phyloP scores from a whole-genome alignment of 805 yeast species.

The Saccharomycopsis lassenensis region DNA sequence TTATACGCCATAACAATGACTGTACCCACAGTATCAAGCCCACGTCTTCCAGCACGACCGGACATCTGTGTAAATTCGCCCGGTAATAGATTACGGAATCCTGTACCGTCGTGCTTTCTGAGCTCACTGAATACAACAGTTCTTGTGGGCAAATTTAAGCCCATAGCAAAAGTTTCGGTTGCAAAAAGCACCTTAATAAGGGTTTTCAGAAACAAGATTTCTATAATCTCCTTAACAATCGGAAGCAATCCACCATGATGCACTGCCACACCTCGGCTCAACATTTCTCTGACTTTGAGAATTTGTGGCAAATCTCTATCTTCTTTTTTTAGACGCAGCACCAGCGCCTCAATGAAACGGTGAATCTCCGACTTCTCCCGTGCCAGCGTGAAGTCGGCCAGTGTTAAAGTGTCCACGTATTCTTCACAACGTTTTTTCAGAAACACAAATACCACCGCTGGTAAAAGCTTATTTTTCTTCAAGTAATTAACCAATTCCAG shows the following conservation, averaged over 20 bases:
- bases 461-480: constrained; percentile 59
- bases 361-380: constrained; percentile 84
- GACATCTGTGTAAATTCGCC: constrained; percentile 99
- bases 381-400: constrained; percentile 72
- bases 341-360: constrained; percentile 86
- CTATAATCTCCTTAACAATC: constrained; percentile 86
- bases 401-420: constrained; percentile 67
- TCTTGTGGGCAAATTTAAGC: constrained; percentile 89
- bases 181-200: constrained; percentile 88
- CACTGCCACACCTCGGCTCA: constrained; percentile 87
- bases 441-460: constrained; percentile 89
- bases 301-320: constrained; percentile 93
- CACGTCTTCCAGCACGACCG: constrained; percentile 97
- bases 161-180: constrained; percentile 98
- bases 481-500: constrained; percentile 58
- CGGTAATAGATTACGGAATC: constrained; percentile 71
- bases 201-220: constrained; percentile 78
- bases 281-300: constrained; percentile 64
- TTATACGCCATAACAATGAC: constrained; percentile 85
- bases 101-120: constrained; percentile 84
- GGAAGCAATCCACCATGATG: constrained; percentile 94
- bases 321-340: constrained; percentile 76
- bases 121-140: constrained; percentile 85
- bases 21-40: constrained; percentile 86
- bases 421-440: constrained; percentile 91